Conservation (phyloP, 495 filamentous ascomycete species). For the Aspergillus cavernicola region DNA sequence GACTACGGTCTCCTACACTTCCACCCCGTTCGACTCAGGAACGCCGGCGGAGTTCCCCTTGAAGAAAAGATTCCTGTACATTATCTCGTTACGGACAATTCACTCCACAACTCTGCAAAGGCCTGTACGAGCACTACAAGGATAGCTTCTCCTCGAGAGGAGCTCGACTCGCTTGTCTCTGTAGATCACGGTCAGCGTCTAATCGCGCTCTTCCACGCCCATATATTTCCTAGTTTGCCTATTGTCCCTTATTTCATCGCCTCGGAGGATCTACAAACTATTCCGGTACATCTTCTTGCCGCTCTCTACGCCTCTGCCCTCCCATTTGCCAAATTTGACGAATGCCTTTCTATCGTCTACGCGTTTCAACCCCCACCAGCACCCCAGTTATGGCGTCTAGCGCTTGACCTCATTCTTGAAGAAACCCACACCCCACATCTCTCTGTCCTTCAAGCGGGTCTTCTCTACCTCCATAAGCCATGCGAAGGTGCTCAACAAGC, state of each 20-base stretch:
- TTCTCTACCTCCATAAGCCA: constrained; percentile 33
- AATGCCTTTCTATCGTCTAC: constrained; percentile 27
- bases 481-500: constrained; percentile 14
- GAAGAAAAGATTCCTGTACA: constrained; percentile 33
- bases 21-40: constrained; percentile 34
- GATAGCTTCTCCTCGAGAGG: constrained; percentile 18
- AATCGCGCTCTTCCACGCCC: constrained; percentile 29
- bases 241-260: constrained; percentile 29
- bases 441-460: constrained; percentile 30
- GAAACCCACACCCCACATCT: constrained; percentile 36
- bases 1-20: constrained; percentile 33
- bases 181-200: constrained; percentile 28
- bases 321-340: constrained; percentile 32
- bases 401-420: constrained; percentile 29
- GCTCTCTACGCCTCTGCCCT: constrained; percentile 36
- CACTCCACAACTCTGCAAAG: constrained; percentile 15
- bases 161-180: constrained; percentile 25
- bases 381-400: constrained; percentile 30
- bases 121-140: not conserved
- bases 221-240: constrained; percentile 30
- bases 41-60: constrained; percentile 35
- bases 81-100: constrained; percentile 32
- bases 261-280: constrained; percentile 16
- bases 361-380: constrained; percentile 29
- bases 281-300: constrained; percentile 31